phyloP scores from a whole-genome alignment of 2,329 filamentous ascomycete species.

The Aspergillus uvarum region DNA sequence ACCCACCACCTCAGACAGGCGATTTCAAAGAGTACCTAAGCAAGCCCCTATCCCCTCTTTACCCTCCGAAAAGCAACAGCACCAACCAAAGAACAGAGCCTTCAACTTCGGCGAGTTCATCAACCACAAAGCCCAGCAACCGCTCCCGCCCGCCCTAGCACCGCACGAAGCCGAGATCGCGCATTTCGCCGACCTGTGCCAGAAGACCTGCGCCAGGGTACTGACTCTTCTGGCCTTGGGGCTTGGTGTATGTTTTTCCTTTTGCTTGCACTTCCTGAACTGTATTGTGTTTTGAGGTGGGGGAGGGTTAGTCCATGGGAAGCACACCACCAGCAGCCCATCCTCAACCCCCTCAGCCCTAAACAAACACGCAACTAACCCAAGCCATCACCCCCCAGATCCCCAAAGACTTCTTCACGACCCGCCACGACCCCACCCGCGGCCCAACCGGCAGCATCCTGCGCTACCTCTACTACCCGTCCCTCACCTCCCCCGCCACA shows the following conservation, averaged over 20 bases:
- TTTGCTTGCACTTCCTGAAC: too few species aligned
- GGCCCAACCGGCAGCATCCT: constrained; percentile 60
- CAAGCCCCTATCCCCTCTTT: neutral
- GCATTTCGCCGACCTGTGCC: constrained; percentile 69
- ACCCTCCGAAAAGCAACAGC: neutral
- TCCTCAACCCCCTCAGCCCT: neutral
- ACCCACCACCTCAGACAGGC: constrained; percentile 56
- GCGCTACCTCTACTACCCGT: constrained; percentile 72
- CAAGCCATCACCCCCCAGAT: constrained; percentile 34
- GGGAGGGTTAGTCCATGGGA: too few species aligned
- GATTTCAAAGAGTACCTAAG: constrained; percentile 79
- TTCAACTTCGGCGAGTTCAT: constrained; percentile 88
- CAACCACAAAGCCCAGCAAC: constrained; percentile 69
- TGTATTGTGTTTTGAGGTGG: too few species aligned
- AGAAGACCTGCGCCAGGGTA: constrained; percentile 69
- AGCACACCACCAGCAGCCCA: neutral
- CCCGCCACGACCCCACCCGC: constrained; percentile 55
- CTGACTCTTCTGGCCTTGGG: constrained; percentile 76
- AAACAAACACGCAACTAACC: neutral
- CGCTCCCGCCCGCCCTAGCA: constrained; percentile 66
- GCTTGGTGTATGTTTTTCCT: constrained; percentile 56
- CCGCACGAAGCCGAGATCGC: constrained; percentile 61
- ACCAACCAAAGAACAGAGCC: constrained; percentile 56
- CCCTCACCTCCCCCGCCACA: constrained; percentile 47
- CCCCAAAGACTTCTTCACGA: constrained; percentile 57